Percentiles rank a stretch among this genome's conserved stretches.
phyloP scores from a whole-genome alignment of 2,329 filamentous ascomycete species.

The Pseudopyricularia cyperi region DNA sequence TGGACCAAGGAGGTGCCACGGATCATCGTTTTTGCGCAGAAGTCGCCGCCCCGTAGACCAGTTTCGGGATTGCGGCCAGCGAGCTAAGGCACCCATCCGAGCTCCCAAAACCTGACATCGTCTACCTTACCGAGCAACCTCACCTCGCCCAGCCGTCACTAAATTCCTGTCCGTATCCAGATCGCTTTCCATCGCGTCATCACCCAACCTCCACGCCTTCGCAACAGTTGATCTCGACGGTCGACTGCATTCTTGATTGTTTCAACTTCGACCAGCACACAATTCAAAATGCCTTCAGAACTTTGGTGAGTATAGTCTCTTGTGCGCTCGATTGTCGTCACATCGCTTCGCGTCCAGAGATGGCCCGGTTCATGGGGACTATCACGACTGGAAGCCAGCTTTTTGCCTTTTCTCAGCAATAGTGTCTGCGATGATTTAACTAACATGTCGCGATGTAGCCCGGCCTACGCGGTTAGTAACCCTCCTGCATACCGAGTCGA shows the following conservation, averaged over 20 bases:
- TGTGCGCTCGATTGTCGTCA: no score
- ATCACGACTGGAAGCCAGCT: no score
- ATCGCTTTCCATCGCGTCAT: neutral
- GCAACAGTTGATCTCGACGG: constrained; percentile 1
- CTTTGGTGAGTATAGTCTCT: neutral
- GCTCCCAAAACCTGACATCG: neutral
- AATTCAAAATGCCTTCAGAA: constrained; percentile 1
- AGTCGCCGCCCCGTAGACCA: neutral
- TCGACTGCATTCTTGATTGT: neutral
- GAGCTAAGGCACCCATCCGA: neutral
- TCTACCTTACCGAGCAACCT: neutral
- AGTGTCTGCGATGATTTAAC: neutral
- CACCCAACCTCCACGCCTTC: neutral
- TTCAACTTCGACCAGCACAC: neutral
- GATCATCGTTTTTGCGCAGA: neutral
- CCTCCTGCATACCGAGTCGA: constrained; percentile 13
- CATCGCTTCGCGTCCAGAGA: no score
- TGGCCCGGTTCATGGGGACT: no score
- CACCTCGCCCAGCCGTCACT: neutral
- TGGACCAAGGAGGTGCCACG: neutral
- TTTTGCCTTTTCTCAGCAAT: no score
- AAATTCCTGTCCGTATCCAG: neutral
- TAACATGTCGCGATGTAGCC: constrained; percentile 38
- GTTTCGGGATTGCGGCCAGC: neutral
- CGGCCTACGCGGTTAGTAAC: constrained; percentile 94